These are phyloP conservation scores for Globisporangium sylvaticum DNA, from an alignment of 352 stramenopile species.

Conservation along the genomic window DNA sequence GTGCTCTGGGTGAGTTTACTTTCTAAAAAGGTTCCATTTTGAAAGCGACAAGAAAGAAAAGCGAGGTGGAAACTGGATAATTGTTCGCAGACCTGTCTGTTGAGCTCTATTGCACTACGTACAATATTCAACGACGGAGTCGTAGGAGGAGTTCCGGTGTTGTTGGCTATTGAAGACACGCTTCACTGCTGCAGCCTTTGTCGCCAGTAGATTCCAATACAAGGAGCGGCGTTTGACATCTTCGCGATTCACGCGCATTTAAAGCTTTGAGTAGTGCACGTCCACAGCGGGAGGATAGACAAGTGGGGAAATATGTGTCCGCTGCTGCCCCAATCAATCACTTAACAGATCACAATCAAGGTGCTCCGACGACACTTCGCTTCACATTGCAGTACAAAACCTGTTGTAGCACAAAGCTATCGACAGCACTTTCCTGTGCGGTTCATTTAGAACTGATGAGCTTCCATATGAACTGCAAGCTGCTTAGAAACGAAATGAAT, in stretches of 20 bases:
- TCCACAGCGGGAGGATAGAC: background rate
- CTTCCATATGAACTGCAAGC: background rate
- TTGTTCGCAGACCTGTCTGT: background rate
- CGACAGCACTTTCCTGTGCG: background rate
- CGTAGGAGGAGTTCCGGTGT: background rate
- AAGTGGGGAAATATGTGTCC: background rate
- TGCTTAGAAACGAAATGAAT: background rate
- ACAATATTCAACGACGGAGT: background rate
- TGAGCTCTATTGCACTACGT: background rate
- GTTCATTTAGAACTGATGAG: background rate
- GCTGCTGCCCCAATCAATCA: too few species aligned
- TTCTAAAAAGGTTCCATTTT: background rate
- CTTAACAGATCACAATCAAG: too few species aligned
- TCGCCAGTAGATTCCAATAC: background rate
- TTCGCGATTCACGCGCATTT: background rate
- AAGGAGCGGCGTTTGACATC: background rate
- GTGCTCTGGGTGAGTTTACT: background rate
- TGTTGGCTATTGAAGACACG: background rate
- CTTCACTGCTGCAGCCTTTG: background rate
- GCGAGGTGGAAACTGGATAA: background rate
- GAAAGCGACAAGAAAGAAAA: background rate
- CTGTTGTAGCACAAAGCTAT: too few species aligned
- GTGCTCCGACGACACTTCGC: too few species aligned
- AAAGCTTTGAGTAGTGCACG: background rate
- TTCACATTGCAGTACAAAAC: too few species aligned